Evolutionary conservation across 2,329 filamentous ascomycete species (phyloP).

Genomic region (Periglandula ipomoeae): DNA sequence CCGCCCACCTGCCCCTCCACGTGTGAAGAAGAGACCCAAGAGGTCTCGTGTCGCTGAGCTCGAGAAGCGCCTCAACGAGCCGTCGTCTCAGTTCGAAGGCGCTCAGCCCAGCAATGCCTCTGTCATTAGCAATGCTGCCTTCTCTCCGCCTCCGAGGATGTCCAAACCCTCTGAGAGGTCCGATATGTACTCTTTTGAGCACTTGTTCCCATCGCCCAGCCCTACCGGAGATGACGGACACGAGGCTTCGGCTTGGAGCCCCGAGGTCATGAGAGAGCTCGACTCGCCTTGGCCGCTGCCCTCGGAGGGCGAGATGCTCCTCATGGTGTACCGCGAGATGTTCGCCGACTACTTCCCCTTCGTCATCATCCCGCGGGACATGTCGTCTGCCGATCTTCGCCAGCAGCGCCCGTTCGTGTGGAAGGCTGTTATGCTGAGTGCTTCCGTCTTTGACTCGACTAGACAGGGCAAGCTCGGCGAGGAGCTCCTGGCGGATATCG

Average conservation of each 20-base stretch:
- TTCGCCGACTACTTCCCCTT: slow-evolving; percentile 35
- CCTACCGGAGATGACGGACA: slow-evolving; percentile 14
- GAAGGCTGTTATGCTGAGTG: slow-evolving; percentile 39
- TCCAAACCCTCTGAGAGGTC: slow-evolving; percentile 10
- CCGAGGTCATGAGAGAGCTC: slow-evolving; percentile 13
- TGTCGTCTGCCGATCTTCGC: slow-evolving; percentile 28
- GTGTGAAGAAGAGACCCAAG: slow-evolving; percentile 36
- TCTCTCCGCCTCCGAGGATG: slow-evolving; percentile 5
- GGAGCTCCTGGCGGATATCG: slow-evolving; percentile 34
- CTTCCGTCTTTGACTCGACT: slow-evolving; percentile 31
- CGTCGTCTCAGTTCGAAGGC: slow-evolving; percentile 34
- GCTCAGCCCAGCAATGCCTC: slow-evolving; percentile 11
- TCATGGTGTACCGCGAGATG: slow-evolving; percentile 26
- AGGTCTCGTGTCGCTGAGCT: slow-evolving; percentile 40
- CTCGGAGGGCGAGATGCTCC: slow-evolving; percentile 29
- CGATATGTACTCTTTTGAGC: slow-evolving; percentile 20
- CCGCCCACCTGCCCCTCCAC: slow-evolving; percentile 38
- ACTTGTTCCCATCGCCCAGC: slow-evolving; percentile 26
- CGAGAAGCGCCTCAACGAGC: slow-evolving; percentile 39
- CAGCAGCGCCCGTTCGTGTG: slow-evolving; percentile 34
- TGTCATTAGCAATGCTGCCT: slow-evolving; percentile 6
- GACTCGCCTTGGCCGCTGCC: slow-evolving; percentile 32
- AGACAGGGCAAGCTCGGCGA: slow-evolving; percentile 35
- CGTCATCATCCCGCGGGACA: slow-evolving; percentile 28
- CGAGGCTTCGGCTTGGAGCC: slow-evolving; percentile 14